Percentiles rank a stretch among this genome's conserved stretches.
Evolutionary conservation across 768 basidiomycete genomes (phyloP).

Genomic region (Termitomyces sp.): DNA sequence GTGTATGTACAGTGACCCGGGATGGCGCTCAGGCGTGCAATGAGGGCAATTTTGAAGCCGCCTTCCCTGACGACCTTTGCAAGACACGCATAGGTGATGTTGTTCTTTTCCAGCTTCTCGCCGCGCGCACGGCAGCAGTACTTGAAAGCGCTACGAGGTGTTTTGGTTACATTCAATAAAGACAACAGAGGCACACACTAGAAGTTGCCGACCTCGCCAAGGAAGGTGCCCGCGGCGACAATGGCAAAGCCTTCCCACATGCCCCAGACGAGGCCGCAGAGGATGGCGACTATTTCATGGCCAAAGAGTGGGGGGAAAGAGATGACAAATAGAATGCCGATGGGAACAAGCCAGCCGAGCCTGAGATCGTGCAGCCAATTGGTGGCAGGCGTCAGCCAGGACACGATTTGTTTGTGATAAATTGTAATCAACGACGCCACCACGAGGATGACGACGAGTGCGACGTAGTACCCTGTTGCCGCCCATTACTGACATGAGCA

Average conservation of each 20-base stretch:
- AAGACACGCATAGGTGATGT: conserved; percentile 54
- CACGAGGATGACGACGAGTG: conserved; percentile 38
- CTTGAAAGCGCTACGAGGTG: conserved; percentile 64
- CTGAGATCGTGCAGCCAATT: conserved; percentile 43
- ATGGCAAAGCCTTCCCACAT: conserved; percentile 84
- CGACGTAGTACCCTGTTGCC: conserved; percentile 43
- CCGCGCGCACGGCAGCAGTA: conserved; percentile 72
- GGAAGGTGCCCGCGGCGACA: conserved; percentile 73
- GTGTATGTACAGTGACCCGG: conserved; percentile 67
- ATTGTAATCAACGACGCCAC: conserved; percentile 49
- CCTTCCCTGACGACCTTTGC: conserved; percentile 76
- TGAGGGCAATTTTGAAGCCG: conserved; percentile 78
- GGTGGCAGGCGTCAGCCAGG: conserved; percentile 61
- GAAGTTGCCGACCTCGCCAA: conserved; percentile 86
- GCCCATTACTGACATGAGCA: neutral
- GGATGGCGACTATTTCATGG: conserved; percentile 84
- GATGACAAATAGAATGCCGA: conserved; percentile 74
- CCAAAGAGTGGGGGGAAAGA: conserved; percentile 91
- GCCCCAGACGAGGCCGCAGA: conserved; percentile 91
- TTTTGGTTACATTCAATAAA: neutral
- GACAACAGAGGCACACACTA: conserved; percentile 42
- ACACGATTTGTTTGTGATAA: conserved; percentile 68
- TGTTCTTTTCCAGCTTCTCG: conserved; percentile 61
- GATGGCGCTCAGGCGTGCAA: conserved; percentile 75
- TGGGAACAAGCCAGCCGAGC: conserved; percentile 32